Percentiles rank a stretch among this genome's conserved stretches.
These are phyloP conservation scores for Trichoderma guizhouense DNA, from an alignment of 2,329 filamentous ascomycete species.

Conservation along the genomic window DNA sequence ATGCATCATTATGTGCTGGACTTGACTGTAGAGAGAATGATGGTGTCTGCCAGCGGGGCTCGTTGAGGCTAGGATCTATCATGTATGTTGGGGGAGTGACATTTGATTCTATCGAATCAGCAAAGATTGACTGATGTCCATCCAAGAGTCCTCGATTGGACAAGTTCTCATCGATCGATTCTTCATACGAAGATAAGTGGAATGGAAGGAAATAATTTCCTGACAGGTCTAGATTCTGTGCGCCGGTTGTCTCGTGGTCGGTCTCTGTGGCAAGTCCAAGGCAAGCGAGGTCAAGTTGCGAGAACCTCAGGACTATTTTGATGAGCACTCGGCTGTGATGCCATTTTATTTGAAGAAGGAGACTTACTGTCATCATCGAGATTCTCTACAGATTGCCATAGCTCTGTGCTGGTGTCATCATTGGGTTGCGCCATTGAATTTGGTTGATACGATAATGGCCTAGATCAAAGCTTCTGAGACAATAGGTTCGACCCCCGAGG, in stretches of 20 bases:
- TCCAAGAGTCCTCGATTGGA: neutral
- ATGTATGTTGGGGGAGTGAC: neutral
- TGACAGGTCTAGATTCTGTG: neutral
- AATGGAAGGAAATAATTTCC: neutral
- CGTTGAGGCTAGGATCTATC: neutral
- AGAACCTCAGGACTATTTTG: neutral
- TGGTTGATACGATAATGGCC: neutral
- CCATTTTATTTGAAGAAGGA: neutral
- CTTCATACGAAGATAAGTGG: neutral
- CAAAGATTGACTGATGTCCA: neutral
- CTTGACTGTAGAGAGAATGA: neutral
- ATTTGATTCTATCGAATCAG: neutral
- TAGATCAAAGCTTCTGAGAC: neutral
- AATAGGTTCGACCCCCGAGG: neutral
- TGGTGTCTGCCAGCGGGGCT: neutral
- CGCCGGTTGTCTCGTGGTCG: neutral
- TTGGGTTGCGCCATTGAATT: neutral
- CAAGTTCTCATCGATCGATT: neutral
- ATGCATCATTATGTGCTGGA: neutral
- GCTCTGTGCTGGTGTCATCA: neutral
- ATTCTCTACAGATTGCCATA: neutral
- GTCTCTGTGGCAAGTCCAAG: neutral
- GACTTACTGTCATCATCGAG: neutral
- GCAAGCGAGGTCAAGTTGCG: neutral
- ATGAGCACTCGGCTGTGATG: neutral